Base-by-base conservation (phyloP, 2,329 filamentous ascomycete species). In the Aspergillus jensenii region DNA sequence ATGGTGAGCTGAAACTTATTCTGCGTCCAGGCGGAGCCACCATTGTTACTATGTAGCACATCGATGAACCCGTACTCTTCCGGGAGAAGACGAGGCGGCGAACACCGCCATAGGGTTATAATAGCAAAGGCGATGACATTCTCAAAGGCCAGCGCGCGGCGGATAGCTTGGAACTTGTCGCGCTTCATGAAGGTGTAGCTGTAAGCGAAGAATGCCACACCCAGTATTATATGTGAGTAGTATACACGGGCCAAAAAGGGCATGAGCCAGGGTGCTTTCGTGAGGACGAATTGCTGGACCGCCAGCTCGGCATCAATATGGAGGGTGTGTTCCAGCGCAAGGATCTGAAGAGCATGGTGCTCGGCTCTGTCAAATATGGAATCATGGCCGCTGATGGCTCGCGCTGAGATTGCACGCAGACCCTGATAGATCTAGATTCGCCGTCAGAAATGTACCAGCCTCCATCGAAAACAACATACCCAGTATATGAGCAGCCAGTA, bases 61-160 rank as follows among this genome's bases (percentile, higher is more conserved):
- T 82, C 81, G 57, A 79, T 60, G 64, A 79, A 82, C 21, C 80
- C 80, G 27, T 62, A 66, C 11, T 70, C 66, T 21, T 62, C 59
- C 15, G 81, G 80, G 0, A 83, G 72, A n/a, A 83, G 67, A 3
- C 80, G 75, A 0, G 80, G 81, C 2, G 81, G 80, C 56, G 72
- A 75, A 67, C 79, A 81, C 17, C 79, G 76, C 74, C 79, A 82
- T 2, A 74, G 37, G 0, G 78, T 79, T 15, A 83, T 68, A 47
- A 82, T 74, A 47, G 77, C 65, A 48, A 83, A 83, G 7, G 80
- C 78, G 49, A 83, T 70, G 25, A 73, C 71, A 48, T 83, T 82
- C 55, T 79, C 74, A 4, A 78, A 60, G n/a, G 81, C 81, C 43
- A 83, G 69, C 0, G 79, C 78, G 23, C 81, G 79, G 33, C 80